Evolutionary conservation across 78 protist genomes (phyloP), one percentile per base, ranked within the genome.

Genomic region (Paratrimastix pyriformis): DNA sequence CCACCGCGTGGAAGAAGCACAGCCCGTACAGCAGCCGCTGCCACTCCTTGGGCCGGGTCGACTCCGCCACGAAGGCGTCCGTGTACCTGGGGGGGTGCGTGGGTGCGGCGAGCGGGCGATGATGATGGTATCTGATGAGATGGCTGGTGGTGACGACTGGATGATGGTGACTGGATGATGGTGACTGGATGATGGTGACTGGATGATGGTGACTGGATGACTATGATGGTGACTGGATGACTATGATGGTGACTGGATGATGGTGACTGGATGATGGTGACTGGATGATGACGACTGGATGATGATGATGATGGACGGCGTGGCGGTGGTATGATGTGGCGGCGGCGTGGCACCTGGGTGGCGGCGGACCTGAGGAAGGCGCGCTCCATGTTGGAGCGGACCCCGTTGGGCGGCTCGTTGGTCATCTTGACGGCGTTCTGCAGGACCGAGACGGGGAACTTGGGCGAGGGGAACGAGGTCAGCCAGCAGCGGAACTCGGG

Each of bases 401-500:
- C 60, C 29, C 85, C 85, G 33, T 66, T 75, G 0, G 84, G 85
- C 29, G 85, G 88, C 70, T 85, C 88, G 69, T 80, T 76, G 24
- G 88, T 80, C 84, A 80, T 80, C 55, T 85, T 85, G 50, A 85
- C 77, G 45, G 80, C 82, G 35, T 85, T 80, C 42, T 76, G 85
- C 44, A 90, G 84, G 35, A 90, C 50, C 7, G 83, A 26, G 40
- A 80, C 90, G 15, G 94, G 94, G 57, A 87, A 83, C 11, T 24
- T 26, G 32, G 60, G 33, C 21, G 72, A 6, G 5, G 90, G 91
- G 65, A 45, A 66, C 50, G 88, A 78, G 3, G 91, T 87, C 11
- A 90, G 77, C 87, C 89, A 90, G 33, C 87, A 83, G 0, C 94
- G 76, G 79, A 84, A 90, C 21, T 73, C 75, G n/a, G 74, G 80